Percentiles rank a stretch among this genome's conserved stretches.
phyloP scores from a whole-genome alignment of 176 grass and related monocot species.

The Guadua angustifolia region DNA sequence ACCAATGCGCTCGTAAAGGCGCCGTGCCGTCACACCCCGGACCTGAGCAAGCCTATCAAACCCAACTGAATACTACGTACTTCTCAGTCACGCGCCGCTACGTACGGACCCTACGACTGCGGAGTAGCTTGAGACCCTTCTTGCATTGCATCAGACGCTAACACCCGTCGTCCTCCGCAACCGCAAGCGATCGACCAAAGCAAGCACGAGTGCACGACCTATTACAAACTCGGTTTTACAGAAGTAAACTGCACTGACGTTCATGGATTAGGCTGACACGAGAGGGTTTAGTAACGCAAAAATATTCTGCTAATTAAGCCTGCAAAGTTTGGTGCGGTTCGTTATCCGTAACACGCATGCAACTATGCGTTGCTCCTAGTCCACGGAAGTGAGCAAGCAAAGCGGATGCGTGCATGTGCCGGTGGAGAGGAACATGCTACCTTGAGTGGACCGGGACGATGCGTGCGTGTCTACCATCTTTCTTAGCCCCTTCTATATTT shows the following conservation, averaged over 20 bases:
- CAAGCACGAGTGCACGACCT: too few relatives aligned
- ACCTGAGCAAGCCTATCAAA: neutral
- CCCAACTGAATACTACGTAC: neutral
- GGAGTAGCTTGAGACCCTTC: neutral
- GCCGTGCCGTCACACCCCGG: too few relatives aligned
- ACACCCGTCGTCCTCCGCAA: neutral
- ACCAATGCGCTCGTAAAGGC: too few relatives aligned
- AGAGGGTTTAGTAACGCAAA: neutral
- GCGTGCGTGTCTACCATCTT: too few relatives aligned
- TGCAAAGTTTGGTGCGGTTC: constrained; percentile 2
- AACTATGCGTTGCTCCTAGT: constrained; percentile 21
- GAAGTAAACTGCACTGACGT: neutral
- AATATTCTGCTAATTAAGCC: neutral
- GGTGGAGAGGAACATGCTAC: constrained; percentile 14
- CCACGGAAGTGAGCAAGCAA: constrained; percentile 11
- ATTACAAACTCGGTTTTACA: neutral
- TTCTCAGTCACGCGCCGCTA: neutral
- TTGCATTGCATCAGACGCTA: neutral
- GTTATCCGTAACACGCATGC: constrained; percentile 6
- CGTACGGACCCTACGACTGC: neutral
- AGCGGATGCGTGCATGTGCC: constrained; percentile 32
- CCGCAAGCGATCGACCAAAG: neutral
- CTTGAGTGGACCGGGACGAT: neutral
- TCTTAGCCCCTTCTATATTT: too few relatives aligned
- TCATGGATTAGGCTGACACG: constrained; percentile 19